Conservation (phyloP, 768 basidiomycete genomes). For the Hygrophoropsis aurantiaca region DNA sequence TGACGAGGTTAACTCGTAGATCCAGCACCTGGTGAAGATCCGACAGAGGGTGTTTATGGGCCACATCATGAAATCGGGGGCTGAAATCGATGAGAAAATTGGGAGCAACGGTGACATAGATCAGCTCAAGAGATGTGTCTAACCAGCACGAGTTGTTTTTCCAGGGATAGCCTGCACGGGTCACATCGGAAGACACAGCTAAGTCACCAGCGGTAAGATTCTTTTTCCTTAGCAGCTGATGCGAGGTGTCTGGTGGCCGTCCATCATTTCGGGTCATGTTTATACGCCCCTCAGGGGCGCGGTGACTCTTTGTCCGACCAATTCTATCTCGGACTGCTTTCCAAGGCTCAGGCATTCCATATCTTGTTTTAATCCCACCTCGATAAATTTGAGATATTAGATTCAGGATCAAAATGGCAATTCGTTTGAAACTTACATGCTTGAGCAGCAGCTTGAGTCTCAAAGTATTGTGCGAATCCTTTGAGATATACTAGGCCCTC, state of each 20-base stretch:
- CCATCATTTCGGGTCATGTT: slow-evolving; percentile 28
- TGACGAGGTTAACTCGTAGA: too few species aligned
- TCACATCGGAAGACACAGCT: too few species aligned
- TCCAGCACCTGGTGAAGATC: too few species aligned
- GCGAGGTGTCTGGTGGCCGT: slow-evolving; percentile 13
- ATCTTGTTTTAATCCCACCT: slow-evolving; percentile 20
- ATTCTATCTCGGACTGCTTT: slow-evolving; percentile 10
- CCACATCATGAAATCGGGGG: too few species aligned
- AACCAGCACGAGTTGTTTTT: slow-evolving; percentile 11
- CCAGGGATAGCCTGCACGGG: slow-evolving; percentile 1
- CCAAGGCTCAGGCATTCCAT: slow-evolving; percentile 29
- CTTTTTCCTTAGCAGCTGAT: slow-evolving; percentile 1
- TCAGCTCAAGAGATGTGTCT: slow-evolving; percentile 3
- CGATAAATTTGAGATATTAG: too few species aligned
- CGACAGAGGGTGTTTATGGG: too few species aligned
- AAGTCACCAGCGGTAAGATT: not conserved
- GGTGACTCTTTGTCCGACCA: slow-evolving; percentile 23
- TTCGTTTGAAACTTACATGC: slow-evolving; percentile 25
- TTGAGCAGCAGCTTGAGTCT: slow-evolving; percentile 13
- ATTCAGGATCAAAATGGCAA: too few species aligned
- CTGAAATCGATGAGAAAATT: not conserved
- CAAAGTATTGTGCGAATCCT: not conserved
- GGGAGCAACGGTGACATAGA: not conserved
- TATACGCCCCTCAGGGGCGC: slow-evolving; percentile 1
- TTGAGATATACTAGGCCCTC: slow-evolving; percentile 14